Percentiles rank a stretch among this genome's conserved stretches.
Evolutionary conservation across 106 monocot species (phyloP).

Genomic region (Acorus gramineus): DNA sequence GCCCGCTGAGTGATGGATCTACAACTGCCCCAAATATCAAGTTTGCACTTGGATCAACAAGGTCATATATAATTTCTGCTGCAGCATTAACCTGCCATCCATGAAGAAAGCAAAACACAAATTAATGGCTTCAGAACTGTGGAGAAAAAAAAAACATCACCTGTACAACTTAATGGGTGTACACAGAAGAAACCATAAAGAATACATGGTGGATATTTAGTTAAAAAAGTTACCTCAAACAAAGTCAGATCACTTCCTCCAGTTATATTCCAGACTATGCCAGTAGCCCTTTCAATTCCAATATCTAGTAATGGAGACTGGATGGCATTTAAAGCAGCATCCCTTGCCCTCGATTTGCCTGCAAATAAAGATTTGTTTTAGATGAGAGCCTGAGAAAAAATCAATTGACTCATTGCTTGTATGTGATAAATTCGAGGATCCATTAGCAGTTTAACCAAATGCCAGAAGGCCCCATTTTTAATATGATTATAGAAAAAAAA

Average conservation of each 20-base stretch:
- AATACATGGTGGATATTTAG: not conserved
- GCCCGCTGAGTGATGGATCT: conserved; percentile 72
- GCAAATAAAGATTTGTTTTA: conserved; percentile 7
- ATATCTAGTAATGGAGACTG: conserved; percentile 84
- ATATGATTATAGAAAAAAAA: too few relatives aligned
- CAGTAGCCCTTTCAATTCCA: conserved; percentile 81
- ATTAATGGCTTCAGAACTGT: too few relatives aligned
- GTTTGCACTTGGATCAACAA: conserved; percentile 93
- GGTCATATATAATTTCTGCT: conserved; percentile 93
- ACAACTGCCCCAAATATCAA: conserved; percentile 94
- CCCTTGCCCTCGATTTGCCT: conserved; percentile 85
- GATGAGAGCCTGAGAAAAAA: too few relatives aligned
- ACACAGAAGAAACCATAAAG: not conserved
- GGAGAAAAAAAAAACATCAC: too few relatives aligned
- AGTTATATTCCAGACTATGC: conserved; percentile 91
- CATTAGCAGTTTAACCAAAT: too few relatives aligned
- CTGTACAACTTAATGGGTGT: not conserved
- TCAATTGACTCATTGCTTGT: too few relatives aligned
- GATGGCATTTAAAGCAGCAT: conserved; percentile 84
- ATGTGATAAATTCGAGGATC: too few relatives aligned
- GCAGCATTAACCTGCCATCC: conserved; percentile 72
- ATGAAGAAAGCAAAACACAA: not conserved
- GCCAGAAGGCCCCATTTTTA: too few relatives aligned
- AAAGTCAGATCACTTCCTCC: conserved; percentile 80
- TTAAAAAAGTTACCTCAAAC: conserved; percentile 43